phyloP scores from a whole-genome alignment of 2,329 filamentous ascomycete genomes.

The Cylindrodendrum hubeiense region DNA sequence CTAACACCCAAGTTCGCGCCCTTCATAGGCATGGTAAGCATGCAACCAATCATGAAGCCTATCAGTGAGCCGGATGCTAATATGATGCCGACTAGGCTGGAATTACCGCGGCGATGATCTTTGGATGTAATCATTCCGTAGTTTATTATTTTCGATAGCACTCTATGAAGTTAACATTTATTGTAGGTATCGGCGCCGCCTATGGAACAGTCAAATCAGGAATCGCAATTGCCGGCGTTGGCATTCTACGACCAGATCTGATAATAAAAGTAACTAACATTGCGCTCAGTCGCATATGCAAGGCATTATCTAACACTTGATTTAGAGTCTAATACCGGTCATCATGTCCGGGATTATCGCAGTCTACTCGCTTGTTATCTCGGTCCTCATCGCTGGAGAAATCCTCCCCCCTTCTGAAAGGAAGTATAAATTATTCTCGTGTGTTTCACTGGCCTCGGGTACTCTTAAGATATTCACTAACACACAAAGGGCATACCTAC shows the following conservation, averaged over 20 bases:
- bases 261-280: slow-evolving; percentile 82
- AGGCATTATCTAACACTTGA: slow-evolving; percentile 24
- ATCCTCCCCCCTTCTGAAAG: slow-evolving; percentile 76
- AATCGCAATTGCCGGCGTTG: slow-evolving; percentile 88
- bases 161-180: slow-evolving; percentile 38
- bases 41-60: background rate
- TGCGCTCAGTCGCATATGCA: background rate
- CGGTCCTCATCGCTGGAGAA: slow-evolving; percentile 94
- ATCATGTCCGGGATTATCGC: slow-evolving; percentile 99
- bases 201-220: slow-evolving; percentile 91
- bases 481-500: slow-evolving; percentile 82
- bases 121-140: slow-evolving; percentile 72
- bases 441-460: slow-evolving; percentile 49
- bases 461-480: slow-evolving; percentile 29
- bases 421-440: slow-evolving; percentile 88
- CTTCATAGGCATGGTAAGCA: slow-evolving; percentile 87
- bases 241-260: slow-evolving; percentile 85
- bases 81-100: slow-evolving; percentile 67
- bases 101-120: slow-evolving; percentile 85
- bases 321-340: slow-evolving; percentile 83
- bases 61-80: slow-evolving; percentile 39
- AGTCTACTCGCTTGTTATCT: slow-evolving; percentile 96
- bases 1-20: slow-evolving; percentile 84
- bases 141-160: slow-evolving; percentile 23
- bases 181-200: slow-evolving; percentile 76